Percentiles rank a stretch among this genome's conserved stretches.
These are phyloP conservation scores for Aspergillus arachidicola DNA, from an alignment of 2,329 filamentous ascomycete species.

Conservation along the genomic window DNA sequence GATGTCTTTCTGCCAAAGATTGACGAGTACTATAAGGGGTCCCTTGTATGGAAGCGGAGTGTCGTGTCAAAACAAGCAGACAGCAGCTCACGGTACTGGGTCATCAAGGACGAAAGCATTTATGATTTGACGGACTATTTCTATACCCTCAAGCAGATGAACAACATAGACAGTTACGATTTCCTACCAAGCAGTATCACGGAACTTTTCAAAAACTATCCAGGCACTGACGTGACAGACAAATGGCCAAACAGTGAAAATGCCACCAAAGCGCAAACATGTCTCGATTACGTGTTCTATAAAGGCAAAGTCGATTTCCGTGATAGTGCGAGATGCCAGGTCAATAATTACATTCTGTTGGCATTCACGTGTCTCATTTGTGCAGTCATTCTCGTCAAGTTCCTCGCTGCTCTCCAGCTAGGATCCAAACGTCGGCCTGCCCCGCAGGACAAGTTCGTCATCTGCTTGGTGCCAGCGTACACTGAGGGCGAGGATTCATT, in stretches of 20 bases:
- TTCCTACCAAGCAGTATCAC: conserved; percentile 74
- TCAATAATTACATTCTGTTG: conserved; percentile 89
- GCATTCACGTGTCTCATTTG: conserved; percentile 85
- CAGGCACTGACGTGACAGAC: conserved; percentile 76
- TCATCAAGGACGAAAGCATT: conserved; percentile 72
- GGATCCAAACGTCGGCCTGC: conserved; percentile 86
- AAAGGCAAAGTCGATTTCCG: conserved; percentile 85
- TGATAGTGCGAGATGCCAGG: conserved; percentile 71
- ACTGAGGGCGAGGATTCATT: conserved; percentile 97
- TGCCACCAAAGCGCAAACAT: conserved; percentile 71
- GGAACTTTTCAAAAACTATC: conserved; percentile 70
- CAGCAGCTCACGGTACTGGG: conserved; percentile 73
- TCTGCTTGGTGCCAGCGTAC: conserved; percentile 96
- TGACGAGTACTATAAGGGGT: conserved; percentile 82
- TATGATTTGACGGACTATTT: conserved; percentile 95
- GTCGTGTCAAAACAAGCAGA: conserved; percentile 67
- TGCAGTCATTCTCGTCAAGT: conserved; percentile 80
- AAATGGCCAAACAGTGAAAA: conserved; percentile 58
- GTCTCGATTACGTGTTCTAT: conserved; percentile 82
- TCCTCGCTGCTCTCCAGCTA: conserved; percentile 88
- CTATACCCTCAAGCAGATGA: conserved; percentile 66
- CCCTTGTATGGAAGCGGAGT: conserved; percentile 70
- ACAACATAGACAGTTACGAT: conserved; percentile 60
- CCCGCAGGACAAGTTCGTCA: conserved; percentile 97
- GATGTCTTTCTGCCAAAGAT: conserved; percentile 75